Conservation (phyloP, 768 basidiomycete genomes). For the Serendipita indica region DNA sequence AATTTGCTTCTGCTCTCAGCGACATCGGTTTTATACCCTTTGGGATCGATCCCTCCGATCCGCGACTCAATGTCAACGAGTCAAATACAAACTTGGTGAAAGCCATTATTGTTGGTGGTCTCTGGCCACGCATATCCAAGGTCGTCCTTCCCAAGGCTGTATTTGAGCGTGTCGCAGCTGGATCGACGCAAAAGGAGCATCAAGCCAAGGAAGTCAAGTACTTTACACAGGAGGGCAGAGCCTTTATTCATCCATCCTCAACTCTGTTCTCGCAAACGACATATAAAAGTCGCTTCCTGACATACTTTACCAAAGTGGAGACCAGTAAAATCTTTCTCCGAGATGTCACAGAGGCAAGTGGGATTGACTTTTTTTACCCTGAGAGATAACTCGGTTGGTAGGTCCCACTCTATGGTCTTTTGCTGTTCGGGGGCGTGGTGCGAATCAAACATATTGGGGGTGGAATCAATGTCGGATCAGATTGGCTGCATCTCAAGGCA, state of each 20-base stretch:
- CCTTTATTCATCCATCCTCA: constrained; percentile 74
- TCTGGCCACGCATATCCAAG: constrained; percentile 72
- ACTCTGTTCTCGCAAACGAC: constrained; percentile 55
- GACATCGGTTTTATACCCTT: constrained; percentile 54
- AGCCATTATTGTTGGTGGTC: constrained; percentile 67
- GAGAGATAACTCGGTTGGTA: constrained; percentile 19
- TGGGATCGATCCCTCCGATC: constrained; percentile 30
- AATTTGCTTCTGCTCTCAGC: constrained; percentile 55
- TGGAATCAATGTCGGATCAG: constrained; percentile 38
- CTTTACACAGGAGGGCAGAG: constrained; percentile 41
- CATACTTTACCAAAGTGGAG: constrained; percentile 70
- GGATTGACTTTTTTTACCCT: neutral
- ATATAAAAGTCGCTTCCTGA: constrained; percentile 67
- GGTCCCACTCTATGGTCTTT: constrained; percentile 76
- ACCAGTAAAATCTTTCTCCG: constrained; percentile 75
- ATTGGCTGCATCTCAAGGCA: constrained; percentile 48
- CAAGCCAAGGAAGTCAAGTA: constrained; percentile 73
- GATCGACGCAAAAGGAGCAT: constrained; percentile 73
- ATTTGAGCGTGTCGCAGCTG: constrained; percentile 73
- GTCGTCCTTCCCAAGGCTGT: constrained; percentile 58
- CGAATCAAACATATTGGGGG: constrained; percentile 66
- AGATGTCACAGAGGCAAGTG: constrained; percentile 68
- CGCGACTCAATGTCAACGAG: constrained; percentile 49
- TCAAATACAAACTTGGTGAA: constrained; percentile 64
- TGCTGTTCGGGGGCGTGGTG: constrained; percentile 73